These are phyloP conservation scores for Adiantum capillusveneris DNA, from an alignment of 75 land plant genomes.

Conservation along the genomic window DNA sequence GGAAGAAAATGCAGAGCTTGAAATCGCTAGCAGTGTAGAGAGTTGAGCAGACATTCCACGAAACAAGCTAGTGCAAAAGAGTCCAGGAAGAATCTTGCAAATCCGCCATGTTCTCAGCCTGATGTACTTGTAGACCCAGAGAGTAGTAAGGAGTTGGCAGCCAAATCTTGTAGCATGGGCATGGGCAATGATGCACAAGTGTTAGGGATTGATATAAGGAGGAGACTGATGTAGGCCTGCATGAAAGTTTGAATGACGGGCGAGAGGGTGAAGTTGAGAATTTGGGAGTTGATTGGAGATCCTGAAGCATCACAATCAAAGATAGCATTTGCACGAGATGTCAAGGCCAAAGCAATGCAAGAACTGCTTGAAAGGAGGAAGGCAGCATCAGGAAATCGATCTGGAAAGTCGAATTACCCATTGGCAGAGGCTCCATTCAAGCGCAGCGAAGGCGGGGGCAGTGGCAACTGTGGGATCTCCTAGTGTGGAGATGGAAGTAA, in stretches of 20 bases:
- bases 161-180: slow-evolving; percentile 46
- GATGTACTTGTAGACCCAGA: slow-evolving; percentile 53
- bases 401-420: slow-evolving; percentile 47
- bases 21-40: background rate
- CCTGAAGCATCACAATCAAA: slow-evolving; percentile 26
- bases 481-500: too few relatives aligned
- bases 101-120: slow-evolving; percentile 30
- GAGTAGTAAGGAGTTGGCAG: slow-evolving; percentile 26
- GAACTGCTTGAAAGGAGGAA: slow-evolving; percentile 48
- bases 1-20: background rate
- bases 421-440: slow-evolving; percentile 75
- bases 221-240: background rate
- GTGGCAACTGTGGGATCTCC: too few relatives aligned
- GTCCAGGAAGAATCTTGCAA: too few relatives aligned
- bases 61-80: too few relatives aligned
- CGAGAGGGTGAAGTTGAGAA: slow-evolving; percentile 13
- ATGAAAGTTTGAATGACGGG: background rate
- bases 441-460: slow-evolving; percentile 90
- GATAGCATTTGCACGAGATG: slow-evolving; percentile 49
- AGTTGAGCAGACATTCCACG: too few relatives aligned
- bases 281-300: slow-evolving; percentile 15
- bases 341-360: slow-evolving; percentile 39
- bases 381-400: slow-evolving; percentile 32
- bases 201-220: slow-evolving; percentile 6
- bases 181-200: slow-evolving; percentile 57